Conservation (phyloP, 306 rosid genomes). For the Trifolium repens region DNA sequence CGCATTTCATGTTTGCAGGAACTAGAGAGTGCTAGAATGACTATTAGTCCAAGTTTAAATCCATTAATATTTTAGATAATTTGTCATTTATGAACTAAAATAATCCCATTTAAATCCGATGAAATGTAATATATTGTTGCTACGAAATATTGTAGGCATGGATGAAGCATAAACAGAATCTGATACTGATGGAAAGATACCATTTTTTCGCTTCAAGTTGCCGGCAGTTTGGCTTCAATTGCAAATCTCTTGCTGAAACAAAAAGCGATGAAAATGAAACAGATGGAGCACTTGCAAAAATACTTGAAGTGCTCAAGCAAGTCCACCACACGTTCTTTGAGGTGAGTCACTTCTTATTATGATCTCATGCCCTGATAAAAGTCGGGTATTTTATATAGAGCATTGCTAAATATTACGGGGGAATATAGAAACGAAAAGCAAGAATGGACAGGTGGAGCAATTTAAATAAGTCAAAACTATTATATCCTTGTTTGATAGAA, state of each 20-base stretch:
- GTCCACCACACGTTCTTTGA: constrained; percentile 70
- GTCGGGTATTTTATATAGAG: constrained; percentile 5
- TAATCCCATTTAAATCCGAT: constrained; percentile 3
- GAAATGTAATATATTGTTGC: constrained; percentile 27
- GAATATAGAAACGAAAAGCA: too few species aligned
- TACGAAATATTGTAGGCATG: constrained; percentile 69
- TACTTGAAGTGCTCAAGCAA: constrained; percentile 76
- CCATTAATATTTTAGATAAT: constrained; percentile 32
- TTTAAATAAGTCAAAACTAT: too few species aligned
- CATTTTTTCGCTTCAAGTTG: constrained; percentile 93
- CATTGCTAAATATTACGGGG: too few species aligned
- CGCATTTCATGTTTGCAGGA: constrained; percentile 5
- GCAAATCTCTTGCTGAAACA: constrained; percentile 76
- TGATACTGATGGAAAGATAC: constrained; percentile 89
- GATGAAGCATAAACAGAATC: constrained; percentile 78
- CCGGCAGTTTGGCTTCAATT: constrained; percentile 72
- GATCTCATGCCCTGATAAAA: background rate
- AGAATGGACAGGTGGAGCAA: too few species aligned
- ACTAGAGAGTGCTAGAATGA: background rate
- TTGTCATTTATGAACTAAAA: constrained; percentile 22
- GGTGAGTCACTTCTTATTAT: constrained; percentile 51
- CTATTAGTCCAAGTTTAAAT: background rate
- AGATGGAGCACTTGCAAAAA: constrained; percentile 80
- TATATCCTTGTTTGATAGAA: too few species aligned
- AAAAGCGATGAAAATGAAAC: constrained; percentile 76